A percentile compares a stretch with the other conserved stretches of the same genome.
Conservation (phyloP, 2,329 filamentous ascomycete genomes). For the Trichoderma breve region DNA sequence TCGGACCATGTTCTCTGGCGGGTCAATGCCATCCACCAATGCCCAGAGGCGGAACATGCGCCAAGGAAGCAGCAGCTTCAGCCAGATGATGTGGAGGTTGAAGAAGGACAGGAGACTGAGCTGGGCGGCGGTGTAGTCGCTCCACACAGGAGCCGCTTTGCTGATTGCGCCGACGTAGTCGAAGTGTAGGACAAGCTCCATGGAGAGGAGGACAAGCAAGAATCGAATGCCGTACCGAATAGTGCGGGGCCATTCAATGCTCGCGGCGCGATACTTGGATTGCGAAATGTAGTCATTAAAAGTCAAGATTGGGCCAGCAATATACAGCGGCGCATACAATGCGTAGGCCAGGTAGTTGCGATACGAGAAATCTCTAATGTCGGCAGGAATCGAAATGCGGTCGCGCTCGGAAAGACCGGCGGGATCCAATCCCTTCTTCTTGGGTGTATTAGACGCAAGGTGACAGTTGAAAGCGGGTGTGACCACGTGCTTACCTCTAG, state of each 20-base stretch:
- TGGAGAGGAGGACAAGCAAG: conserved; percentile 72
- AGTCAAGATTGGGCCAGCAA: conserved; percentile 88
- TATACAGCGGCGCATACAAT: conserved; percentile 89
- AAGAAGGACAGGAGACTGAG: conserved; percentile 90
- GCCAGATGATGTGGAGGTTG: conserved; percentile 96
- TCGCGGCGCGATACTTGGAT: conserved; percentile 68
- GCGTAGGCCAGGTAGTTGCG: conserved; percentile 86
- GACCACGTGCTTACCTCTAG: conserved; percentile 68
- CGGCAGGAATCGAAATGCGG: conserved; percentile 73
- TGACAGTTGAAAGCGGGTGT: background rate
- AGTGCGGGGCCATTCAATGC: conserved; percentile 68
- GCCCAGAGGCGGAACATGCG: conserved; percentile 98
- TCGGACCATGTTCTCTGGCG: conserved; percentile 96
- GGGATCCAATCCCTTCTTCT: conserved; percentile 97
- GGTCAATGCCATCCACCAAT: conserved; percentile 84
- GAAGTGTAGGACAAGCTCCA: conserved; percentile 90
- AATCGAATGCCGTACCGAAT: conserved; percentile 82
- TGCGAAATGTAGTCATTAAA: conserved; percentile 98
- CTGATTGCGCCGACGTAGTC: conserved; percentile 93
- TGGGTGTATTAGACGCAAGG: conserved; percentile 61
- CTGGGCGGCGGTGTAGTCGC: conserved; percentile 79
- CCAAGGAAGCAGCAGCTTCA: conserved; percentile 95
- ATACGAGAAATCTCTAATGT: conserved; percentile 68
- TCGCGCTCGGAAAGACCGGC: conserved; percentile 84
- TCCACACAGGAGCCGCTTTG: conserved; percentile 76